Evolutionary conservation across 1,284 basidiomycete species (phyloP), one percentile per base, ranked within the genome.

Genomic region (Ustilago hordei): DNA sequence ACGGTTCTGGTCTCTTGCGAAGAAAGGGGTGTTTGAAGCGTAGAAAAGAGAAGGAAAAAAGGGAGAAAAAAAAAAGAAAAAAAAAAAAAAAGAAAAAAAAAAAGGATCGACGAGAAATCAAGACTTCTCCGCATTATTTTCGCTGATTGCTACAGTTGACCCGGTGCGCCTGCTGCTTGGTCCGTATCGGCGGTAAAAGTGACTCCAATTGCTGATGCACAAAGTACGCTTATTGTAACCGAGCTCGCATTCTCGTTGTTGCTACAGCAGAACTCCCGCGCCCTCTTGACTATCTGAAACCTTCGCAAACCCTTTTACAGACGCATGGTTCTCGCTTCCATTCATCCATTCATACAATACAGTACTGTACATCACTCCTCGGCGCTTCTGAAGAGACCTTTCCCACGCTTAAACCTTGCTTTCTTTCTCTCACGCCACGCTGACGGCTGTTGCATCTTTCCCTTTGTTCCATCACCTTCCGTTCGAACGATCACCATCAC

Each of bases 61-160:
- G 19, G 19, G 19, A n/a, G 4, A 2, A 4, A 48, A 19, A 28
- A 19, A 7, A n/a, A 13, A 8, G 4, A 23, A n/a, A 4, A 5
- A n/a, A 19, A 48, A 48, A 13, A 8, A 48, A 48, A 19, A 31
- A 6, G 13, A 19, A 34, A 45, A 23, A 19, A 9, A 41, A 17
- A 43, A 19, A 19, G 3, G 43, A 45, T 45, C 43, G 11, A 8
- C 43, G 43, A 19, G 19, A 45, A 54, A 54, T 35, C 3, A 31
- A 23, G 35, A 6, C 23, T 54, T 54, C 52, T 54, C 52, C 52
- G 52, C 52, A 54, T 54, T 36, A 17, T 35, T 36, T 15, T 38
- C 23, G 7, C 32, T 28, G 9, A 11, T 9, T 17, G 4, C 38
- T 39, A 9, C 11, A 17, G 9, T 3, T 39, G 0, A 2, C 15